Base-by-base conservation (phyloP, 202 grass and related monocot genomes). In the Carex arenaria region DNA sequence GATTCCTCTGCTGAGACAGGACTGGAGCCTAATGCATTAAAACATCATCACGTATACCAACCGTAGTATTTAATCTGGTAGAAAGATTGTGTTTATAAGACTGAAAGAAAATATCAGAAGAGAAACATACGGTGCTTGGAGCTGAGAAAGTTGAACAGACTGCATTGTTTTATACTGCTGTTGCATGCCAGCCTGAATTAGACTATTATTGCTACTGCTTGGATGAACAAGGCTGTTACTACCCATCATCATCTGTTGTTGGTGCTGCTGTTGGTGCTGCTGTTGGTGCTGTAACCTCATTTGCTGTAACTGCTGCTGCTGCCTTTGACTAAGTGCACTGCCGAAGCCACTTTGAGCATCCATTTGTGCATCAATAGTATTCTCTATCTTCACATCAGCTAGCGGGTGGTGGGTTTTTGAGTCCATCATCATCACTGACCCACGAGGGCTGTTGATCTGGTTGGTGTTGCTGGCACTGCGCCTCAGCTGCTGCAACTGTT, bases 351-450 rank as follows among this genome's bases (percentile, higher is more conserved):
- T 84, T 32, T 92, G 90, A 3, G 88, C 40, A 83, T 95, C 96
- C 0, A 87, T 78, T 78, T 89, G 87, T 73, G 93, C 85, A 76
- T 97, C 94, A 69, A 88, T 87, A 26, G 85, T 88, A 69, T 95
- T 98, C 61, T 99, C 96, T 3, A 92, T 83, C 83, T 99, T 95
- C 64, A 95, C 96, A 83, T 95, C 92, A 7, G 84, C 83, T 86
- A 98, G 53, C 22, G 38, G 38, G 38, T 40, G 38, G 68, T 82
- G 80, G 23, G 23, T 31, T 82, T 84, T 88, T 82, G 91, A 91
- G 67, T 98, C 95, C 66, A 89, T 83, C 75, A 98, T 89, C 19
- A 79, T 85, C 72, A 95, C 80, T 60, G 92, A 72, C 12, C 93
- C 92, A 70, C 89, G 91, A 80, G 95, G 90, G 53, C 86, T 90